Evolutionary conservation across 306 rosid genomes (phyloP).

Genomic region (Quercus parvula): DNA sequence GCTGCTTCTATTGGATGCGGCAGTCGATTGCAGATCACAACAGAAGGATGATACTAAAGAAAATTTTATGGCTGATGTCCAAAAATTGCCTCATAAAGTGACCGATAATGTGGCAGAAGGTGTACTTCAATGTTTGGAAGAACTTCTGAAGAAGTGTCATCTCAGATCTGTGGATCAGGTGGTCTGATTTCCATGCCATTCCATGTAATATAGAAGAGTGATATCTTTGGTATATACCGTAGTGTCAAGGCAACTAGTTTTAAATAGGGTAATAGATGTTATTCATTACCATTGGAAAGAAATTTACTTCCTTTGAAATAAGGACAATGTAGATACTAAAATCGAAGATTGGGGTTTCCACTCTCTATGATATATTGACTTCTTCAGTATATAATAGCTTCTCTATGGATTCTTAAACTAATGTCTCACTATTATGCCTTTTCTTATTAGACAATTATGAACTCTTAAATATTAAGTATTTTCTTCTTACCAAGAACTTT

Average conservation of each 20-base stretch:
- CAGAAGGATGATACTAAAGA: constrained; percentile 57
- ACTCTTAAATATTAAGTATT: background rate
- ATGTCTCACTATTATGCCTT: background rate
- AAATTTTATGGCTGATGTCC: constrained; percentile 16
- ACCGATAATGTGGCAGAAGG: constrained; percentile 87
- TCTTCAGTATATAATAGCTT: background rate
- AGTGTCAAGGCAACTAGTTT: background rate
- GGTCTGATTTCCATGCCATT: constrained; percentile 23
- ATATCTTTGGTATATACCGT: background rate
- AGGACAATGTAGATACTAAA: background rate
- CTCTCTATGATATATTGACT: background rate
- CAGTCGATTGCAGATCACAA: constrained; percentile 60
- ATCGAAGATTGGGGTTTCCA: background rate
- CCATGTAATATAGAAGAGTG: background rate
- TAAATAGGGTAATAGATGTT: background rate
- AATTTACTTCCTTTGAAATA: background rate
- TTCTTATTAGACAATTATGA: background rate
- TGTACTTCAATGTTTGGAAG: constrained; percentile 75
- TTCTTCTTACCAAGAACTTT: background rate
- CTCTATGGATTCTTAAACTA: background rate
- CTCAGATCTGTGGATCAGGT: constrained; percentile 91
- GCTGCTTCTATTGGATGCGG: constrained; percentile 77
- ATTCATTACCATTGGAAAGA: background rate
- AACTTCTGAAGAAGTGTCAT: constrained; percentile 72
- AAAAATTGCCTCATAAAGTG: constrained; percentile 41